Evolutionary conservation across 139 green algal species (phyloP).

Genomic region (Auxenochlorella protothecoides): DNA sequence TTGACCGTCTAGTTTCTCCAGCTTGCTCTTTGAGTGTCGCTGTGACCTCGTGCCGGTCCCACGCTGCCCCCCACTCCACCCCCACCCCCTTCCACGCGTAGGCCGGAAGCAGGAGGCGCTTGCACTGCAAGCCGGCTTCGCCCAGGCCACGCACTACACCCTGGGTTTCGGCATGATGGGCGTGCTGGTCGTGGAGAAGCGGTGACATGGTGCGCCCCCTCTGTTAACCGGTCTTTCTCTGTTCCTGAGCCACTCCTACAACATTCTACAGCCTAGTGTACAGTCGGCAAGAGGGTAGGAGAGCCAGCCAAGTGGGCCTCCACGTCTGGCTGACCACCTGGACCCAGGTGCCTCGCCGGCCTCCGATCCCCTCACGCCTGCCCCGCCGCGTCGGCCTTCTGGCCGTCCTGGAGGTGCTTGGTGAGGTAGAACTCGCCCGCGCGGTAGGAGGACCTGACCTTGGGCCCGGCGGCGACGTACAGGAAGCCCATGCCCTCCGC

Average conservation of each 20-base stretch:
- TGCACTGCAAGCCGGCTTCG: constrained; percentile 65
- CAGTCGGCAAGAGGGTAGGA: background rate
- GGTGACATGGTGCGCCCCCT: too few species aligned
- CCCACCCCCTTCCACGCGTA: background rate
- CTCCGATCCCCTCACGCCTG: background rate
- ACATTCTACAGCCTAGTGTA: background rate
- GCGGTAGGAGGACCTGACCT: constrained; percentile 90
- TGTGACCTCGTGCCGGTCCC: background rate
- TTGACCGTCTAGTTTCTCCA: too few species aligned
- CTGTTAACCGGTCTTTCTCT: too few species aligned
- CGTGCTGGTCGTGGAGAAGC: constrained; percentile 35
- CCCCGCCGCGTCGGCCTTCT: background rate
- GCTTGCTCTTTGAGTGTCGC: too few species aligned
- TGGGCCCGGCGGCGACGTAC: constrained; percentile 87
- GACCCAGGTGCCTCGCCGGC: background rate
- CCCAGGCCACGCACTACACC: constrained; percentile 60
- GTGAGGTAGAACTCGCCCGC: constrained; percentile 51
- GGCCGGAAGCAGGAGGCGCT: constrained; percentile 57
- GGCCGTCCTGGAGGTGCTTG: constrained; percentile 8
- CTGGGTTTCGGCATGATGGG: constrained; percentile 86
- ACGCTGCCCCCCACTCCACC: too few species aligned
- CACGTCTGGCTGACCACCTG: background rate
- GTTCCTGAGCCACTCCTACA: too few species aligned
- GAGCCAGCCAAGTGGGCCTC: background rate
- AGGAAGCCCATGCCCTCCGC: constrained; percentile 81